Evolutionary conservation across 2,329 filamentous ascomycete species (phyloP), one percentile per base, ranked within the genome.

Genomic region (Fusarium transvaalense): DNA sequence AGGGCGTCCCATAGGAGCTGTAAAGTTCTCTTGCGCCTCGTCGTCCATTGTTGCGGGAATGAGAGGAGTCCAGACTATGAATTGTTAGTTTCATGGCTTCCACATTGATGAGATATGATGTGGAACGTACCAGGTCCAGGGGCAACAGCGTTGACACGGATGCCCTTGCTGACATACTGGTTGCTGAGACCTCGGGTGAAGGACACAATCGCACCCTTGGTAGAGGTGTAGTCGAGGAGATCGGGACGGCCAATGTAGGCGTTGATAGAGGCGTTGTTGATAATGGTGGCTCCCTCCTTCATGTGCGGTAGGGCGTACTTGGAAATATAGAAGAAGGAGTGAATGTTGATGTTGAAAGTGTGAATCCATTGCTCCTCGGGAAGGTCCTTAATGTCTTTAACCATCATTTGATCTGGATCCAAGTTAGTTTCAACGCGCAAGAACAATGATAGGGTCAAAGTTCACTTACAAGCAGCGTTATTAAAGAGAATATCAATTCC

Each of bases 241-340:
- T 95, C 92, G 0, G 90, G 90, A 2, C 92, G 90, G 38, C 92
- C 92, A 60, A 94, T 87, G 80, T 95, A 96, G 27, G 90, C 91
- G 77, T 95, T 95, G 76, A 96, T 90, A 32, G 91, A 94, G 43
- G 92, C 89, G 76, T 93, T 94, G 82, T 95, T 96, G 85, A 97
- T 93, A 77, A 97, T 93, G 27, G 88, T 89, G 57, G 88, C 85
- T 35, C 93, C 92, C n/a, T 79, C 78, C 75, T 88, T 86, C 88
- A 96, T 91, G 78, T 94, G 90, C 1, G 88, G 89, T 13, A 96
- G 83, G 14, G 85, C 80, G 75, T 94, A 93, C 78, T 96, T 96
- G 63, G 92, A 86, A 35, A 95, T 83, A 81, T 89, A 95, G 83
- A 94, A 96, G 82, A 89, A 91, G 5, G 91, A 86, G 78, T 95